Base-by-base conservation (phyloP, 352 stramenopile genomes). In the Phytophthora capsici region DNA sequence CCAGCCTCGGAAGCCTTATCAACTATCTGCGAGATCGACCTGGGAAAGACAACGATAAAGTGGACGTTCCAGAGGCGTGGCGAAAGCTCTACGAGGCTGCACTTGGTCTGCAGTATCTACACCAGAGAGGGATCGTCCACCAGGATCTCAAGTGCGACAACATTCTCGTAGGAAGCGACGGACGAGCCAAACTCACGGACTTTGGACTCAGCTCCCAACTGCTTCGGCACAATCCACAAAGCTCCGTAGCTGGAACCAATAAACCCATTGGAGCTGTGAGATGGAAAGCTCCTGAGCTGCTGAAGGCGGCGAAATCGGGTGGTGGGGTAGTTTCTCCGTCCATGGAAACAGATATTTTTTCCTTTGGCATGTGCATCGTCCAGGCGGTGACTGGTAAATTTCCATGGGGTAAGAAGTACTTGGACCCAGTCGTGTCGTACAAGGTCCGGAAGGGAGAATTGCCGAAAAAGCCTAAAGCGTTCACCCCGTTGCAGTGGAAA, bases 361-460 rank as follows among this genome's bases (percentile, higher is more conserved):
- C 56, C 3, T 50, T 64, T n/a, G 56, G 56, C 14, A 64, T 56
- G 45, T 46, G 48, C 14, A 55, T 63, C n/a, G 14, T 57, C 17
- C 48, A 66, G 36, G 26, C 51, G 3, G 45, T 57, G 22, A 55
- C 30, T 38, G 41, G 30, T 2, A 44, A 32, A 26, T 1, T 55
- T 7, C 43, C 54, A 12, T 62, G 54, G 54, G 37, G 49, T 25
- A 57, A 57, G n/a, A 36, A 47, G 23, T 37, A 47, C 32, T 19
- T 55, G 10, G 53, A 47, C 6, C 10, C n/a, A 3, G 54, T 44
- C 3, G 43, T 62, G 32, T 4, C 26, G 9, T 17, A 47, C 46
- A 23, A 25, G 34, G 22, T 57, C 20, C 44, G 43, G 43, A 54
- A 47, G 23, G 49, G 49, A 3, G 49, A 55, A 20, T 36, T 54